Base-by-base conservation (phyloP, 352 stramenopile genomes). In the Pythium rishiriense region DNA sequence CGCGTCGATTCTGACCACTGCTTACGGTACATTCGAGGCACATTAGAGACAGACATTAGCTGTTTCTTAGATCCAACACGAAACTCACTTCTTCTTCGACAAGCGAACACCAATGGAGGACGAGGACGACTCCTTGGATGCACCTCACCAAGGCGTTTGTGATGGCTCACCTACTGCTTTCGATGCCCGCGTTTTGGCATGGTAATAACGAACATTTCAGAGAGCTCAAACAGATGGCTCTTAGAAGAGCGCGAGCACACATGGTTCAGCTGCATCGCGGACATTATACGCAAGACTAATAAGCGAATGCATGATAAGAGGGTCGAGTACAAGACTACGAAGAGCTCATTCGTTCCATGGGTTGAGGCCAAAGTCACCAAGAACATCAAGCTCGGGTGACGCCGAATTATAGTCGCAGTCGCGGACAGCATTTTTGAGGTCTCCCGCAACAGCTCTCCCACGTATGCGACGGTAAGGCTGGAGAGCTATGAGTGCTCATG, bases 161-260 rank as follows among this genome's bases (percentile, higher is more conserved):
- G 31, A 3, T 62, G 54, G 54, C 12, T 62, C 17, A 45, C 54
- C 2, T 41, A 5, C 17, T 52, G 43, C 26, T 62, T 62, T 11
- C 39, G 41, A 1, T 12, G 54, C 4, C 2, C 25, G 0, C 41
- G 54, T 7, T 60, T 50, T 10, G 52, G 39, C 10, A 8, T 28
- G 19, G 54, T 62, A 1, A 52, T 42, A 22, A 52, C 54, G 3
- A 62, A 62, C 26, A 62, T 62, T 19, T 8, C 54, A 5, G 54
- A 62, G 10, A 33, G 17, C 15, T 11, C 39, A 2, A 43, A 62
- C 42, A 62, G 41, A 14, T 62, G 54, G 54, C 1, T 62, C 3
- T 10, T 51, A 4, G 28, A 52, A 1, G 54, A 62, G 5, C 39
- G 54, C 3, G 41, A 62, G 0, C 41, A 42, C 26, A 45, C 26